Evolutionary conservation across 306 rosid genomes (phyloP), one percentile per base, ranked within the genome.

Genomic region (Acacia acuminata): DNA sequence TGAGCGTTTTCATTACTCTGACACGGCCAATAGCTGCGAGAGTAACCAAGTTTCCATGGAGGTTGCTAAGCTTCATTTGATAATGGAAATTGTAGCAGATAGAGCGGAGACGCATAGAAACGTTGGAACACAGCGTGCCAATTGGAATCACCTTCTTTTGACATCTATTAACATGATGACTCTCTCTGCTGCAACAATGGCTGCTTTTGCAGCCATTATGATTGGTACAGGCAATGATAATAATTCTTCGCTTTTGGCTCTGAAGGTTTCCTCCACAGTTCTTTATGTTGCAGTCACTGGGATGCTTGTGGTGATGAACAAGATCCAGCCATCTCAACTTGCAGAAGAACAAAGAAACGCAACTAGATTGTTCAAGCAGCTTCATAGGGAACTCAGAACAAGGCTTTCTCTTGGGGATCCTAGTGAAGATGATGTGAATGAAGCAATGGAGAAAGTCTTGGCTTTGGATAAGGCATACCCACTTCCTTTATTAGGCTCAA

Each of bases 381-480:
- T 93, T 67, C 86, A 82, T 71, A 45, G 32, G 60, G 87, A 94
- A 68, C 77, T 94, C 51, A 77, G 69, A 73, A 89, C 89, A 77
- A 82, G 40, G 53, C 63, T 89, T 5, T 58, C 89, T 63, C 83
- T 86, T 13, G 82, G 82, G 66, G 81, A 75, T 79, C 55, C 67
- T 7, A 76, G 22, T 17, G 77, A 13, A 4, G 7, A 19, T 24
- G 87, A 87, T 76, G 93, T 87, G 12, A 34, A 66, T 22, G 92
- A 89, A 79, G 90, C 95, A 27, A 86, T 87, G 86, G 97, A 87
- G 83, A 93, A 83, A 71, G 92, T 93, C 16, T 76, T 94, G 82
- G 97, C 97, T n/a, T 66, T 94, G 79, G 97, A 94, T 74, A 87
- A 60, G 68, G 97, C 98, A 12, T 93, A 83, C 73, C 98, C 97